These are phyloP conservation scores for Cladosporium sp. DNA, from an alignment of 2,329 filamentous ascomycete species.

Conservation along the genomic window DNA sequence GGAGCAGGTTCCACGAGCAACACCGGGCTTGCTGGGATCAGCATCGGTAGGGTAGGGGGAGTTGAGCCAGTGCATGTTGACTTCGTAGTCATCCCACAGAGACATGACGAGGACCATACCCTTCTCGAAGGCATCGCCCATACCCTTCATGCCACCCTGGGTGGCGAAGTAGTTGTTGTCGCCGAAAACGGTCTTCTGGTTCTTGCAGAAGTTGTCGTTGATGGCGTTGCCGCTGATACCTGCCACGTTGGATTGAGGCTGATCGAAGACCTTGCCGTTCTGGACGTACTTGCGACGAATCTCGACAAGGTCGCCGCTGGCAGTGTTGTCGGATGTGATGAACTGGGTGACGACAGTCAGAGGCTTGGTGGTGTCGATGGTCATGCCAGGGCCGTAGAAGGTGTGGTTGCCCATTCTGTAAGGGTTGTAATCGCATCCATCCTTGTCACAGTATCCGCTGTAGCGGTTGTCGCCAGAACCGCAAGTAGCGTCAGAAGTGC, in stretches of 20 bases:
- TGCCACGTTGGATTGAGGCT: slow-evolving; percentile 42
- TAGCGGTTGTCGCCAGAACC: slow-evolving; percentile 41
- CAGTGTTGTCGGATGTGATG: slow-evolving; percentile 48
- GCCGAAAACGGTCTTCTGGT: slow-evolving; percentile 28
- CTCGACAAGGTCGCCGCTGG: slow-evolving; percentile 52
- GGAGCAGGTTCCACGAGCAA: slow-evolving; percentile 51
- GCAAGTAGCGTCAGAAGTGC: slow-evolving; percentile 47
- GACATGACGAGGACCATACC: slow-evolving; percentile 64
- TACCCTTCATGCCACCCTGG: slow-evolving; percentile 52
- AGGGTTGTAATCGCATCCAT: slow-evolving; percentile 66
- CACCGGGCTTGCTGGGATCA: slow-evolving; percentile 29
- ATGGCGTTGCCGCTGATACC: slow-evolving; percentile 53
- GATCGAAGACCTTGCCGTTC: slow-evolving; percentile 55
- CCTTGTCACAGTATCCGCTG: slow-evolving; percentile 60
- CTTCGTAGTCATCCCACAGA: slow-evolving; percentile 62
- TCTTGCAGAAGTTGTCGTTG: slow-evolving; percentile 54
- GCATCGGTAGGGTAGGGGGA: slow-evolving; percentile 24
- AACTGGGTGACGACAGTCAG: slow-evolving; percentile 67
- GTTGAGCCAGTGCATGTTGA: slow-evolving; percentile 74
- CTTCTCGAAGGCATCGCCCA: slow-evolving; percentile 51
- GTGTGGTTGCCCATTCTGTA: slow-evolving; percentile 58
- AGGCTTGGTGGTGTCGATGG: slow-evolving; percentile 56
- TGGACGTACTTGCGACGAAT: slow-evolving; percentile 65
- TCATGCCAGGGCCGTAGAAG: slow-evolving; percentile 57
- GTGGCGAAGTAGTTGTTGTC: slow-evolving; percentile 47